These are phyloP conservation scores for Zygoascus meyerae DNA, from an alignment of 1,139 yeast species.

Conservation along the genomic window DNA sequence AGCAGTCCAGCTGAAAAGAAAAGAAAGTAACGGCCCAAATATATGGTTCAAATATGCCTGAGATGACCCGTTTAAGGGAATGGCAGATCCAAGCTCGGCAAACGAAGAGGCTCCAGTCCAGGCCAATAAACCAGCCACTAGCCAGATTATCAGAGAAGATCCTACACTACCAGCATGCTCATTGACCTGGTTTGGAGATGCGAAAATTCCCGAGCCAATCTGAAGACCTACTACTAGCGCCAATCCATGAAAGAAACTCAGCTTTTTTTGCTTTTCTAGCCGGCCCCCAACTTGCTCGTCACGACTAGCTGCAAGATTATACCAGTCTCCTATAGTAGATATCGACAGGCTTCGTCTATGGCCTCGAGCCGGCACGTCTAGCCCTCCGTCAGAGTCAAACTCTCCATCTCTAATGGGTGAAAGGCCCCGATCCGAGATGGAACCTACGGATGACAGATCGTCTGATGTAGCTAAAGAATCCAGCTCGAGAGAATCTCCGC, in stretches of 20 bases:
- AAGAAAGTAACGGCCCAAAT: constrained; percentile 37
- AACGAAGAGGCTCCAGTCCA: constrained; percentile 43
- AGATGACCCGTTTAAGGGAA: constrained; percentile 40
- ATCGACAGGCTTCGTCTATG: constrained; percentile 23
- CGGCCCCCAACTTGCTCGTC: constrained; percentile 26
- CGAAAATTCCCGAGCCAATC: constrained; percentile 41
- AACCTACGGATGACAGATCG: constrained; percentile 16
- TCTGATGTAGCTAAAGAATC: constrained; percentile 35
- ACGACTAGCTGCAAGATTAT: constrained; percentile 28
- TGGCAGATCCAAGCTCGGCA: constrained; percentile 39
- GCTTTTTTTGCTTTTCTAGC: constrained; percentile 32
- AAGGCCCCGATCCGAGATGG: constrained; percentile 25
- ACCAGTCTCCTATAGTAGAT: constrained; percentile 30
- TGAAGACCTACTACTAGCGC: constrained; percentile 40
- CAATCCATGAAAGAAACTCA: constrained; percentile 35
- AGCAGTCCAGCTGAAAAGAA: constrained; percentile 39
- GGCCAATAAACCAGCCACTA: constrained; percentile 37
- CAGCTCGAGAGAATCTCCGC: constrained; percentile 32
- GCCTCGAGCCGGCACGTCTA: neutral
- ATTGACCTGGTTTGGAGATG: constrained; percentile 39
- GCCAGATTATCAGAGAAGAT: constrained; percentile 37
- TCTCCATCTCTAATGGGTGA: constrained; percentile 19
- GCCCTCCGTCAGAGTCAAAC: constrained; percentile 10
- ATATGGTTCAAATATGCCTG: constrained; percentile 38
- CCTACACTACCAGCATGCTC: constrained; percentile 38